Percentiles rank a stretch among this genome's conserved stretches.
These are phyloP conservation scores for Fusarium sp. DNA, from an alignment of 2,329 filamentous ascomycete species.

Conservation along the genomic window DNA sequence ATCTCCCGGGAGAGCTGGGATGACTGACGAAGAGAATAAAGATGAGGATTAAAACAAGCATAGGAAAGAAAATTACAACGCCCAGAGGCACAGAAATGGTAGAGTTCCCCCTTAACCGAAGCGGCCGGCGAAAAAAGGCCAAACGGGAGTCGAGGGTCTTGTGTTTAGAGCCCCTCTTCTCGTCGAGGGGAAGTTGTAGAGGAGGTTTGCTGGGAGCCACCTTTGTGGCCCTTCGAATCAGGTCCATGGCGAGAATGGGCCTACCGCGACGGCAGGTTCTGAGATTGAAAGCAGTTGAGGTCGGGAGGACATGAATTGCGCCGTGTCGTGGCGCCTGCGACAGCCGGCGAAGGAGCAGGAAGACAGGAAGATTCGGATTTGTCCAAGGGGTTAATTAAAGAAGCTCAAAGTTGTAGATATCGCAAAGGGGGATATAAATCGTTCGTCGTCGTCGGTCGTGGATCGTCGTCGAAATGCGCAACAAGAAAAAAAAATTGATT, in stretches of 20 bases:
- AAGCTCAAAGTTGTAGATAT: conserved; percentile 19
- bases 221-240: conserved; percentile 67
- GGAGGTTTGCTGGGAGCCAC: conserved; percentile 59
- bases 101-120: conserved; percentile 92
- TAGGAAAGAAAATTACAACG: conserved; percentile 91
- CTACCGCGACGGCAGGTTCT: conserved; percentile 57
- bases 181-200: conserved; percentile 61
- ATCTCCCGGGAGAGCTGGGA: conserved; percentile 82
- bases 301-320: conserved; percentile 43
- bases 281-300: conserved; percentile 47
- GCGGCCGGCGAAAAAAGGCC: conserved; percentile 86
- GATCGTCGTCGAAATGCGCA: conserved; percentile 28
- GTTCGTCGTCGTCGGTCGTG: conserved; percentile 34
- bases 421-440: conserved; percentile 14
- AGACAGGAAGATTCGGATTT: conserved; percentile 18
- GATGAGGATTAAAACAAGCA: conserved; percentile 91
- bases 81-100: conserved; percentile 92
- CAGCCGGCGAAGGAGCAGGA: conserved; percentile 33
- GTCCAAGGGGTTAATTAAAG: conserved; percentile 17
- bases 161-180: conserved; percentile 59
- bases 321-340: conserved; percentile 44
- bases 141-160: conserved; percentile 64
- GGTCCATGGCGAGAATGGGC: conserved; percentile 62
- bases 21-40: conserved; percentile 90
- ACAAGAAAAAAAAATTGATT: conserved; percentile 6